phyloP scores from a whole-genome alignment of 176 grass and related monocot genomes.

The Saccharum spontaneum region DNA sequence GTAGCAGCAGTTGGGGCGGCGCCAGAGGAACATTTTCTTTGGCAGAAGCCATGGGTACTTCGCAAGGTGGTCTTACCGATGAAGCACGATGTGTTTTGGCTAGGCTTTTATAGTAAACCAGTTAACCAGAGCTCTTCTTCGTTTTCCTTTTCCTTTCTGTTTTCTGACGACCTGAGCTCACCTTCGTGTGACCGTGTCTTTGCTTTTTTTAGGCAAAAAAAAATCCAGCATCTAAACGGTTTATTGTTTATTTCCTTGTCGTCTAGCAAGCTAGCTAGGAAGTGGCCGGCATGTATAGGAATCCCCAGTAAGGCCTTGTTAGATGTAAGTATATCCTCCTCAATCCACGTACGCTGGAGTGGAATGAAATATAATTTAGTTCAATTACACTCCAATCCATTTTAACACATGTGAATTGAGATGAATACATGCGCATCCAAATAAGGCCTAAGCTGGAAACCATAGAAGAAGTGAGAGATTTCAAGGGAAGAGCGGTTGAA shows the following conservation, averaged over 20 bases:
- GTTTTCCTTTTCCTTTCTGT: neutral
- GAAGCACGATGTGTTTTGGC: neutral
- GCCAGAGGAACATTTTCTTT: neutral
- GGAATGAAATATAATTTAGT: too few relatives aligned
- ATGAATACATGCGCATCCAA: too few relatives aligned
- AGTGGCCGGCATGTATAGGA: conserved; percentile 25
- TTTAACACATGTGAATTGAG: too few relatives aligned
- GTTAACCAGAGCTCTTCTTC: neutral
- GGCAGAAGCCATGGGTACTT: conserved; percentile 8
- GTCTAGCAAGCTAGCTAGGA: neutral
- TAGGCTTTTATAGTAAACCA: conserved; percentile 8
- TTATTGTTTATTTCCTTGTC: neutral
- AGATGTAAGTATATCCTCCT: too few relatives aligned
- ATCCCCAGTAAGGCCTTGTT: too few relatives aligned
- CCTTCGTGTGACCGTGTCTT: conserved; percentile 10
- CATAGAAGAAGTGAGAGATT: neutral
- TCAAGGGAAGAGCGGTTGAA: neutral
- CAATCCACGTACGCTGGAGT: too few relatives aligned
- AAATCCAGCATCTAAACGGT: neutral
- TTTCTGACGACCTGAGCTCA: neutral
- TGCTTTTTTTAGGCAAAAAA: neutral
- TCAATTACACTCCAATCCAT: too few relatives aligned
- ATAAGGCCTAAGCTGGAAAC: neutral
- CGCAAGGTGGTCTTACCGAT: neutral
- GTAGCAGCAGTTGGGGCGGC: neutral